Evolutionary conservation across 345 rosid species (phyloP).

Genomic region (Salix purpurea): DNA sequence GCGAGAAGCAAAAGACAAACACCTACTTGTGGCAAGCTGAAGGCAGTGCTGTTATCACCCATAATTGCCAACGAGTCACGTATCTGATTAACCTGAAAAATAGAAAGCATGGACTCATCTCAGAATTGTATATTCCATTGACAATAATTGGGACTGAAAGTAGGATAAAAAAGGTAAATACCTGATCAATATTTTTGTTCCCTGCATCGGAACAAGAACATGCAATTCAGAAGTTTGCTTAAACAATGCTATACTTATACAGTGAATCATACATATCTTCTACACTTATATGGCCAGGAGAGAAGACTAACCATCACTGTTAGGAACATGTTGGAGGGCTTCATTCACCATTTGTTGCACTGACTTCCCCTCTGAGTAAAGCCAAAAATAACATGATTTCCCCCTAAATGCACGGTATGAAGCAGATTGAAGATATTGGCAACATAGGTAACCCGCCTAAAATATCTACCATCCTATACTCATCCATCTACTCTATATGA

Average conservation of each 20-base stretch:
- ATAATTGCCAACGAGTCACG: slow-evolving; percentile 87
- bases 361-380: slow-evolving; percentile 80
- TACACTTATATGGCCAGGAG: not conserved
- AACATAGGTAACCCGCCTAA: not conserved
- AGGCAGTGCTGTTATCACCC: slow-evolving; percentile 98
- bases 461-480: slow-evolving; percentile 1
- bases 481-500: slow-evolving; percentile 1
- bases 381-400: slow-evolving; percentile 16
- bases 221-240: slow-evolving; percentile 17
- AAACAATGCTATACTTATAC: slow-evolving; percentile 7
- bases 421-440: not conserved
- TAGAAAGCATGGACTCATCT: slow-evolving; percentile 9
- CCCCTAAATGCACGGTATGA: slow-evolving; percentile 1
- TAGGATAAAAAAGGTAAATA: slow-evolving; percentile 26
- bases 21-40: slow-evolving; percentile 94
- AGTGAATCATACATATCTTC: slow-evolving; percentile 9
- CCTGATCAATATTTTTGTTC: slow-evolving; percentile 85
- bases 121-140: slow-evolving; percentile 8
- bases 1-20: slow-evolving; percentile 11
- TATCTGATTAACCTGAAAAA: slow-evolving; percentile 78
- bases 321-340: slow-evolving; percentile 85
- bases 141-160: not conserved
- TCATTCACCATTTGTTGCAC: slow-evolving; percentile 97
- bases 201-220: slow-evolving; percentile 53
- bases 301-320: slow-evolving; percentile 57